Conservation (phyloP, 345 rosid species). For the Brassica nigra region DNA sequence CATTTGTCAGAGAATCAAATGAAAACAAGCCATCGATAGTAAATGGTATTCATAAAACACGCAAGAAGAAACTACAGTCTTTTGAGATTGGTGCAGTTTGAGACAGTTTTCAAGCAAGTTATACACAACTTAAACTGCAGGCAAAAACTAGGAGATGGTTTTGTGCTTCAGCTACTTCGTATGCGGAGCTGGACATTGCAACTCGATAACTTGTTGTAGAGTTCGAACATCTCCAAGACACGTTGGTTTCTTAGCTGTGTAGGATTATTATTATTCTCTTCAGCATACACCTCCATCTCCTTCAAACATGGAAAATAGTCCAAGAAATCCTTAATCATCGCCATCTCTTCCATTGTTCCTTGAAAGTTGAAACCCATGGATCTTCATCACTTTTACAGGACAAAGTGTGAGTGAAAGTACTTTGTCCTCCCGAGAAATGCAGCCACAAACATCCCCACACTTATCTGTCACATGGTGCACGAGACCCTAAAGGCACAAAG, state of each 20-base stretch:
- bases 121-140: too few relatives aligned
- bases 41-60: too few relatives aligned
- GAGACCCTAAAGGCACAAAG: not conserved
- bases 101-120: too few relatives aligned
- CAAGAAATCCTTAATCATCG: slow-evolving; percentile 5
- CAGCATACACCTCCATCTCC: not conserved
- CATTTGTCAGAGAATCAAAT: too few relatives aligned
- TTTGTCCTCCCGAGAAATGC: not conserved
- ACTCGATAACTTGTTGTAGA: not conserved
- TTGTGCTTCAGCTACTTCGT: not conserved
- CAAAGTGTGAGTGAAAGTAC: not conserved
- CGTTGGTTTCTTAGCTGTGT: not conserved
- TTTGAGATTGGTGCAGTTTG: too few relatives aligned
- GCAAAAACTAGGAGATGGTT: not conserved
- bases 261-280: not conserved
- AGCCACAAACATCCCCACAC: slow-evolving; percentile 17
- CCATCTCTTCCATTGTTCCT: not conserved
- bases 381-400: not conserved
- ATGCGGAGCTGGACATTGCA: not conserved
- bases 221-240: not conserved
- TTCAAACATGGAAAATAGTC: slow-evolving; percentile 3
- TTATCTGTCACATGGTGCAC: slow-evolving; percentile 2
- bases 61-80: too few relatives aligned
- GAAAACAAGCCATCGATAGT: too few relatives aligned
- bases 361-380: not conserved